These are phyloP conservation scores for Elaeagnus macrophylla DNA, from an alignment of 306 rosid species.

Conservation along the genomic window DNA sequence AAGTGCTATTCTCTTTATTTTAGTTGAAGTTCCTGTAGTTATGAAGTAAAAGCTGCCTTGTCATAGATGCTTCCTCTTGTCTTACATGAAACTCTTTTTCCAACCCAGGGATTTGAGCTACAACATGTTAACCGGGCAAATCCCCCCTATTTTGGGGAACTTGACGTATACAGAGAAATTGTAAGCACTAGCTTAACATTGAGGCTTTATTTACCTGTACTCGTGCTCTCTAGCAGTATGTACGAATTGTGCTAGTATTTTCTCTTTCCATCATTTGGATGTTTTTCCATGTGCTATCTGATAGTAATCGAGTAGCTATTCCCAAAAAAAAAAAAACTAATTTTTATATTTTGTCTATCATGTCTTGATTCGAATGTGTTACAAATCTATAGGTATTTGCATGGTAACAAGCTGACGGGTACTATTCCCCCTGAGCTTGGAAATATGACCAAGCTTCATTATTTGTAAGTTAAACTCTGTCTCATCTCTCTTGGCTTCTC, in stretches of 20 bases:
- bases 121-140: slow-evolving; percentile 67
- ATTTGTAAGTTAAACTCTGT: slow-evolving; percentile 47
- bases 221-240: not conserved
- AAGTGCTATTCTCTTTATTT: slow-evolving; percentile 30
- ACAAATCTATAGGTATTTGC: slow-evolving; percentile 67
- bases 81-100: not conserved
- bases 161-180: slow-evolving; percentile 82
- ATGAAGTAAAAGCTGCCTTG: not conserved
- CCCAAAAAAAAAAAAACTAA: no score
- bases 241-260: not conserved
- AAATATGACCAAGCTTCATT: slow-evolving; percentile 92
- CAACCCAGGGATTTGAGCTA: slow-evolving; percentile 75
- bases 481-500: not conserved
- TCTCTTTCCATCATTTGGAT: not conserved
- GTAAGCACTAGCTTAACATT: slow-evolving; percentile 36
- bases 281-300: no score
- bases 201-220: not conserved
- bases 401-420: slow-evolving; percentile 83
- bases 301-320: no score
- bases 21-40: slow-evolving; percentile 5
- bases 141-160: slow-evolving; percentile 88
- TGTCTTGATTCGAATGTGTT: slow-evolving; percentile 8
- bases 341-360: not conserved
- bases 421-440: slow-evolving; percentile 85
- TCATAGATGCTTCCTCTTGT: slow-evolving; percentile 1